Evolutionary conservation across 2,329 filamentous ascomycete species (phyloP).

Genomic region (Penicillium sp.): DNA sequence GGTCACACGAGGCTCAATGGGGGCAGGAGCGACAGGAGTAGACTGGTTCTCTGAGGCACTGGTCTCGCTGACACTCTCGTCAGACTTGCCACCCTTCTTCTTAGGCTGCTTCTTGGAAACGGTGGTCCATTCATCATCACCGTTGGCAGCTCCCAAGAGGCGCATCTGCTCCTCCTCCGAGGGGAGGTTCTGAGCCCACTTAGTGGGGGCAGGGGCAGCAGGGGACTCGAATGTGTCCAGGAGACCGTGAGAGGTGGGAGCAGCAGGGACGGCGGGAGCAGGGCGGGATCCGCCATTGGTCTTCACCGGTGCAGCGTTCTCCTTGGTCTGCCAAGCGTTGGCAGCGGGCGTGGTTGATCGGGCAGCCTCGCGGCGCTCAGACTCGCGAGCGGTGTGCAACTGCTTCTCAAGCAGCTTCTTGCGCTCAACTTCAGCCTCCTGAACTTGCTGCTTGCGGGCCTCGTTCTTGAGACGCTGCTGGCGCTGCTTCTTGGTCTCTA

Average conservation of each 20-base stretch:
- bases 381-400: slow-evolving; percentile 74
- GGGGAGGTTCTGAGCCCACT: slow-evolving; percentile 51
- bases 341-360: slow-evolving; percentile 48
- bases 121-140: slow-evolving; percentile 60
- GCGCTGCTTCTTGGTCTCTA: slow-evolving; percentile 90
- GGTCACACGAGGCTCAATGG: slow-evolving; percentile 37
- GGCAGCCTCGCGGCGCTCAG: slow-evolving; percentile 74
- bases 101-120: slow-evolving; percentile 61
- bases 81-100: slow-evolving; percentile 45
- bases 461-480: slow-evolving; percentile 90
- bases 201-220: slow-evolving; percentile 30
- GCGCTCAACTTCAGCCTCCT: slow-evolving; percentile 76
- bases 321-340: slow-evolving; percentile 57
- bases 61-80: slow-evolving; percentile 48
- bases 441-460: slow-evolving; percentile 69
- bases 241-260: slow-evolving; percentile 30
- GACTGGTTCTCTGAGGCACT: slow-evolving; percentile 41
- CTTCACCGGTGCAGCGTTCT: slow-evolving; percentile 11
- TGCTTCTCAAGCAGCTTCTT: slow-evolving; percentile 78
- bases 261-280: slow-evolving; percentile 18
- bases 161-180: slow-evolving; percentile 63
- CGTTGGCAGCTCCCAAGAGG: slow-evolving; percentile 47
- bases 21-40: slow-evolving; percentile 23
- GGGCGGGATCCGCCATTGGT: slow-evolving; percentile 26
- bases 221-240: slow-evolving; percentile 46